Conservation (phyloP, 371 early-diverging fungal species). For the Apophysomyces trapeziformis region DNA sequence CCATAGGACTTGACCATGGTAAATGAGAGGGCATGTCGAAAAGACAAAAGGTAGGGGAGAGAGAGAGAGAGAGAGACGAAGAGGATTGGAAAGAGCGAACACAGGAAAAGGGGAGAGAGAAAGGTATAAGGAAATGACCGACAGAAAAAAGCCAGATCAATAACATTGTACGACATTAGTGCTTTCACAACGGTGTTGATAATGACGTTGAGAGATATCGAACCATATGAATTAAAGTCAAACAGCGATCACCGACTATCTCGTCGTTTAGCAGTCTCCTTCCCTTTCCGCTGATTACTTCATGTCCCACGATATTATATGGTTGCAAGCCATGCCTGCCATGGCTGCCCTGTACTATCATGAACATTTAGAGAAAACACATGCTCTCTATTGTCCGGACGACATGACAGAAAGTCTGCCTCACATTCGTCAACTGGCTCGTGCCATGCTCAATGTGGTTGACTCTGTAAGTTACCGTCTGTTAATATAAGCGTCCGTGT, state of each 20-base stretch:
- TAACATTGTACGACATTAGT: conserved; percentile 8
- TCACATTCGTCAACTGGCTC: conserved; percentile 17
- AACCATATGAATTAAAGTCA: neutral
- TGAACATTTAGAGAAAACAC: conserved; percentile 1
- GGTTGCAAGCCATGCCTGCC: conserved; percentile 14
- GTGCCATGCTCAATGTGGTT: conserved; percentile 14
- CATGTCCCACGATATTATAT: neutral
- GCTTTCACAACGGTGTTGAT: neutral
- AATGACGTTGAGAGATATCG: neutral
- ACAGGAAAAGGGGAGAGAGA: neutral
- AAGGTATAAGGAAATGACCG: neutral
- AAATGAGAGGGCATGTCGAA: neutral
- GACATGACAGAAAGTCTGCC: neutral
- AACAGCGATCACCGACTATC: neutral
- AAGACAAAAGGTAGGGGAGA: neutral
- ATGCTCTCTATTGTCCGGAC: conserved; percentile 26
- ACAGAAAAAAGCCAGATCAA: conserved; percentile 10
- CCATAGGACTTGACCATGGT: neutral
- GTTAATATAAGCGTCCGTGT: neutral
- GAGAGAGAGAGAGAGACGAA: neutral
- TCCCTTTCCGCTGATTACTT: neutral
- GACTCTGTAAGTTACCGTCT: conserved; percentile 15
- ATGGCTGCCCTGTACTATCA: conserved; percentile 23
- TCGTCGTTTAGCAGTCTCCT: neutral
- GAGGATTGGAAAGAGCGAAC: neutral